Evolutionary conservation across 257 asterid genomes (phyloP).

Genomic region (Striga asiatica): DNA sequence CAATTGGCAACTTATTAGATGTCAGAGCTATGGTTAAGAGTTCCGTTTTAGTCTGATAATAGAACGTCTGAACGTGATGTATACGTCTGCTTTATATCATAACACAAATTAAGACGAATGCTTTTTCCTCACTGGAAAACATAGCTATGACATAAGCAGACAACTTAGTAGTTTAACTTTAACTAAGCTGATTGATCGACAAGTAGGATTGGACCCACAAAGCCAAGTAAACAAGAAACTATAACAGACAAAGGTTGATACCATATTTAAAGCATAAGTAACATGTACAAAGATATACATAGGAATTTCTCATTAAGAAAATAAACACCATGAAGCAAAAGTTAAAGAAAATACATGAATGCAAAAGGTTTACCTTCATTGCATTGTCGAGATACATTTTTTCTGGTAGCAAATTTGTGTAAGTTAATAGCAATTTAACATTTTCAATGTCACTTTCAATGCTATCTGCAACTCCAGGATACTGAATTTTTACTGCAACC

Average conservation of each 20-base stretch:
- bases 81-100: too few species aligned
- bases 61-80: too few species aligned
- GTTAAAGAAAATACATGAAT: neutral
- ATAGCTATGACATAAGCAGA: too few species aligned
- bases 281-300: neutral
- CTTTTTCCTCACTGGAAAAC: too few species aligned
- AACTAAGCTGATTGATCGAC: too few species aligned
- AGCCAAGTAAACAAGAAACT: slow-evolving; percentile 7
- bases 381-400: slow-evolving; percentile 76
- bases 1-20: neutral
- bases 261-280: neutral
- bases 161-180: too few species aligned
- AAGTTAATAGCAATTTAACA: slow-evolving; percentile 64
- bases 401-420: slow-evolving; percentile 83
- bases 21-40: too few species aligned
- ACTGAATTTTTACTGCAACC: slow-evolving; percentile 93
- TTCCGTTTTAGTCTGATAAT: too few species aligned
- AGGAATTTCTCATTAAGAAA: neutral
- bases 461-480: slow-evolving; percentile 99
- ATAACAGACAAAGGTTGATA: neutral
- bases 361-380: slow-evolving; percentile 54
- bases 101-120: too few species aligned
- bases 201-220: slow-evolving; percentile 11
- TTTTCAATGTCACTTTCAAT: slow-evolving; percentile 95
- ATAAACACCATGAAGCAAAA: slow-evolving; percentile 10